These are phyloP conservation scores for Biscutella laevigata DNA, from an alignment of 441 rosid species.

Conservation along the genomic window DNA sequence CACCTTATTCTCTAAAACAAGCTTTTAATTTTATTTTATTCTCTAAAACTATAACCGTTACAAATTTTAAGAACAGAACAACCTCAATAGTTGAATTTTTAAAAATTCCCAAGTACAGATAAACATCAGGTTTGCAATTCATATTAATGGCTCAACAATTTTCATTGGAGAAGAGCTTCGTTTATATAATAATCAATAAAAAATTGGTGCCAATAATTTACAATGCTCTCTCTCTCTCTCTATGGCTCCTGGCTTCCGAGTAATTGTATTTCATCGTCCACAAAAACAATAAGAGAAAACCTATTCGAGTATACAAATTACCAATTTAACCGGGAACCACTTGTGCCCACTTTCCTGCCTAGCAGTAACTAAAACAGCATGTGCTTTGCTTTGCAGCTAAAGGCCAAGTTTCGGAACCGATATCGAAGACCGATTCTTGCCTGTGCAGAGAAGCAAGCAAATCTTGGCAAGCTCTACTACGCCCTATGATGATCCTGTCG, in stretches of 20 bases:
- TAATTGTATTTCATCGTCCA: slow-evolving; percentile 6
- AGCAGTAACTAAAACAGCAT: slow-evolving; percentile 17
- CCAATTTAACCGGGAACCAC: slow-evolving; percentile 15
- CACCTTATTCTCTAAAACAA: no score
- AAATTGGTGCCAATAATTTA: no score
- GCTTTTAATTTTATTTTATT: no score
- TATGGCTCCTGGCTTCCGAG: slow-evolving; percentile 20
- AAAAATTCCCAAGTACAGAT: no score
- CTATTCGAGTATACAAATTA: slow-evolving; percentile 24
- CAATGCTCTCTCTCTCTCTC: slow-evolving; percentile 15
- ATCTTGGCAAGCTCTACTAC: slow-evolving; percentile 8
- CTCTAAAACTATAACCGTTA: no score
- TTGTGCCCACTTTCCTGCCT: slow-evolving; percentile 11
- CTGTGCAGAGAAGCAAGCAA: slow-evolving; percentile 14
- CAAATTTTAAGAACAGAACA: no score
- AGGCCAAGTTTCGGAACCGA: slow-evolving; percentile 19
- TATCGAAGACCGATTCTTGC: slow-evolving; percentile 10
- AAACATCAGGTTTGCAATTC: no score
- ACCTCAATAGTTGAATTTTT: no score
- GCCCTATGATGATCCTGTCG: slow-evolving; percentile 10
- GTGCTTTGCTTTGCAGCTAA: slow-evolving; percentile 25
- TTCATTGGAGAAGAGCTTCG: no score
- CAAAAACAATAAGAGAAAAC: background rate
- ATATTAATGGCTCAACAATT: no score
- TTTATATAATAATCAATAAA: no score